Evolutionary conservation across 2,329 filamentous ascomycete species (phyloP), one percentile per base, ranked within the genome.

Genomic region (Colletotrichum ledebouriae): DNA sequence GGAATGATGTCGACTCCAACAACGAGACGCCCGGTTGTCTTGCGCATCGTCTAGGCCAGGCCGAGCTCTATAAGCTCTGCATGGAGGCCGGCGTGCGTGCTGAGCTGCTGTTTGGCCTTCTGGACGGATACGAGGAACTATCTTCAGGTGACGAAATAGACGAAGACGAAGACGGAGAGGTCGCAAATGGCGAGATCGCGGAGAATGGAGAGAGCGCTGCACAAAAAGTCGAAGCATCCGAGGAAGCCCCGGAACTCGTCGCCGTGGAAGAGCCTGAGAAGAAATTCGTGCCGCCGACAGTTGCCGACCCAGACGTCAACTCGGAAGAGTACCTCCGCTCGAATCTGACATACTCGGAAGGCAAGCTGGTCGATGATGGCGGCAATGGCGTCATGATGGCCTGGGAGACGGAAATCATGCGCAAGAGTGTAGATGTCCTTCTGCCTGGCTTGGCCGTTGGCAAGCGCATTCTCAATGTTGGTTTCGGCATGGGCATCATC

Each of bases 311-410:
- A 66, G 76, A 82, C 34, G 87, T 92, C 69, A 90, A 87, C 56
- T 91, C 87, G 73, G 85, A 87, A 52, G 85, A 88, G 46, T 94
- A 94, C 76, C 87, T 95, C 52, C 85, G 87, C 55, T 92, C 90
- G 0, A 82, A 85, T 29, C 83, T 94, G 22, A 89, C 86, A 13
- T 91, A 92, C 78, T 84, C 86, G 56, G 82, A 86, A 65, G 86
- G 86, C 71, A 90, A 90, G 68, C 86, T 96, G 2, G 85, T 96
- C 6, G 93, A 96, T 75, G 85, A 88, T 3, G 87, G 89, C 71
- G 86, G 89, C 70, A 97, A 97, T 77, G 93, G 92, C 59, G 92
- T 97, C 52, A 97, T 97, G 94, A 97, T 97, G 94, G 87, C 90
- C 44, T 97, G 94, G 94, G 94, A 97, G 79, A 92, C 90, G 2